Evolutionary conservation across 768 basidiomycete species (phyloP), one percentile per base, ranked within the genome.

Genomic region (Tylopilus balloui): DNA sequence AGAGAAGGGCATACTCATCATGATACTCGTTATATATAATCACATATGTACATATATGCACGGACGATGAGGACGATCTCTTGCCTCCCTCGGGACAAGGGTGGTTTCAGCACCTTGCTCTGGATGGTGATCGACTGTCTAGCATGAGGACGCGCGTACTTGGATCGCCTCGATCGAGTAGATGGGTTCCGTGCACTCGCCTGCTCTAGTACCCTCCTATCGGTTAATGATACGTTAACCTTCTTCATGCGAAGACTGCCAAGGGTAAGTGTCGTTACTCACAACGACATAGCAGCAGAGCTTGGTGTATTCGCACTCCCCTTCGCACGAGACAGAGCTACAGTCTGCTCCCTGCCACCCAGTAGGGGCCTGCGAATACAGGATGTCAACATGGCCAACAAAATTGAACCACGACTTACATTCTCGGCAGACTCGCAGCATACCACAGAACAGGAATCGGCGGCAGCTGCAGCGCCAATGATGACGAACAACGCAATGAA

Each of bases 281-380:
- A 54, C 45, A 11, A 47, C n/a, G 5, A 2, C 2, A 12, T 39
- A 29, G 25, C 53, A 54, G 14, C 53, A 54, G 17, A 55, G 12
- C 20, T 54, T 42, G n/a, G 21, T 48, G 28, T 38, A 21, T 10
- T 29, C 4, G 29, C 53, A 49, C 11, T 1, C 5, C 6, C 6
- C 25, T 3, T 29, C n/a, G 20, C 29, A 6, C 31, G n/a, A 3
- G 5, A 45, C 4, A 24, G 10, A 0, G 29, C n/a, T 51, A n/a
- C 54, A 56, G 19, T 2, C 2, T 6, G 19, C 2, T 6, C 43
- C 48, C 24, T 42, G 19, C 17, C 14, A 55, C 23, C 54, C 42
- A 9, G n/a, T 45, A 20, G 43, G 32, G 7, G 27, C 9, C 54
- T 55, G 32, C 9, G 11, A 3, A 14, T 3, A 12, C 12, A 24